Percentiles rank a stretch among this genome's conserved stretches.
Conservation (phyloP, 768 basidiomycete genomes). For the Hydnomerulius pinastri region DNA sequence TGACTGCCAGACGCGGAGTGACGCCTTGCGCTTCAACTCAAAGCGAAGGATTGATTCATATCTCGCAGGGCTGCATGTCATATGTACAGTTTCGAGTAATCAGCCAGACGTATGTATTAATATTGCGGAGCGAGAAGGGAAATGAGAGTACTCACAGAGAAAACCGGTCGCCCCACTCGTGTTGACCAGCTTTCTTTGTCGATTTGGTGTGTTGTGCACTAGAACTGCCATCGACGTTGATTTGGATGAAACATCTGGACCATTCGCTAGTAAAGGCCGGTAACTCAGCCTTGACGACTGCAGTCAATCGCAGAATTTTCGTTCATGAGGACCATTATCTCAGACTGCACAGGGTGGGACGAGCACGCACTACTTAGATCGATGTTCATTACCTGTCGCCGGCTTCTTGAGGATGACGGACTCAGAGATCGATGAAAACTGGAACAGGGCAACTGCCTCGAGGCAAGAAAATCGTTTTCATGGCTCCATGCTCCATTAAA, state of each 20-base stretch:
- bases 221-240: conserved; percentile 18
- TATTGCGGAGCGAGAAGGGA: background rate
- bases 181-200: conserved; percentile 19
- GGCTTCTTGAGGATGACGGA: background rate
- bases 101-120: too few species aligned
- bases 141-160: conserved; percentile 14
- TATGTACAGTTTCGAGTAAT: too few species aligned
- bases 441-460: background rate
- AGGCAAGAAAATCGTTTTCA: too few species aligned
- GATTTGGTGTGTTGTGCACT: conserved; percentile 12
- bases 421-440: background rate
- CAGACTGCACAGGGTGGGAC: background rate
- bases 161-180: conserved; percentile 25
- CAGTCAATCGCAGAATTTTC: background rate
- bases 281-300: conserved; percentile 28
- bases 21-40: conserved; percentile 23
- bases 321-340: background rate
- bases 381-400: background rate
- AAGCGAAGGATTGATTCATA: conserved; percentile 22
- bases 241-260: conserved; percentile 26
- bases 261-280: conserved; percentile 18
- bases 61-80: conserved; percentile 11
- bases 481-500: too few species aligned
- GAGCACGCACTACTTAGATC: conserved; percentile 1
- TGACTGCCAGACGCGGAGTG: conserved; percentile 10